phyloP scores from a whole-genome alignment of 108 stramenopile species.

The Bacterosira constricta region DNA sequence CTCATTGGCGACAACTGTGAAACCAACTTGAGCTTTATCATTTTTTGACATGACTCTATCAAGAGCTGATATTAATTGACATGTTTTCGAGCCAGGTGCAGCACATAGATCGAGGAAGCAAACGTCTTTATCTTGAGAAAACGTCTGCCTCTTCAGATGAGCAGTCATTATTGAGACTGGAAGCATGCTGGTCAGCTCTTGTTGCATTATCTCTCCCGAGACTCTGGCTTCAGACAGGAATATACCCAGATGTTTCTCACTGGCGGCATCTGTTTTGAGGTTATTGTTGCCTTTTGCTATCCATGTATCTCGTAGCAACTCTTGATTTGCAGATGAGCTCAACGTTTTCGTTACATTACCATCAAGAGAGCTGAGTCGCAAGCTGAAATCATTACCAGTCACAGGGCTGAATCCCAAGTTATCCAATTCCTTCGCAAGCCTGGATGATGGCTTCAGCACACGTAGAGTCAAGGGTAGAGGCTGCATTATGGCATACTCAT shows the following conservation, averaged over 20 bases:
- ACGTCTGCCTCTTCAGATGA: background rate
- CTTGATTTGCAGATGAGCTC: background rate
- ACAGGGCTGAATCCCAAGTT: constrained; percentile 9
- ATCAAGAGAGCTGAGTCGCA: background rate
- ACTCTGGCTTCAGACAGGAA: constrained; percentile 11
- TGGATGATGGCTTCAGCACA: background rate
- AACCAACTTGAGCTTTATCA: background rate
- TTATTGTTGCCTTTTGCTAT: background rate
- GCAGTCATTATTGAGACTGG: constrained; percentile 19
- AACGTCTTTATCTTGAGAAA: background rate
- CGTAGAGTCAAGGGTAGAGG: constrained; percentile 12
- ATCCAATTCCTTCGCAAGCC: constrained; percentile 5
- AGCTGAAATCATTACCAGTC: background rate
- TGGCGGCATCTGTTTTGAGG: background rate
- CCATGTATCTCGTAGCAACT: constrained; percentile 15
- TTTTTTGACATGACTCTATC: constrained; percentile 6
- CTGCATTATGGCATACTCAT: constrained; percentile 7
- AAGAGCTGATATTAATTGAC: constrained; percentile 21
- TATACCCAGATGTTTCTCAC: background rate
- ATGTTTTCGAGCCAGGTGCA: constrained; percentile 55
- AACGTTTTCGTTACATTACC: background rate
- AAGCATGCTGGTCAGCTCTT: constrained; percentile 34
- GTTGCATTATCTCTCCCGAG: constrained; percentile 18
- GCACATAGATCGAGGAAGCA: constrained; percentile 50
- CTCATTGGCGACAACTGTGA: constrained; percentile 50